phyloP scores from a whole-genome alignment of 75 land plant genomes.

The Azolla pinnata region DNA sequence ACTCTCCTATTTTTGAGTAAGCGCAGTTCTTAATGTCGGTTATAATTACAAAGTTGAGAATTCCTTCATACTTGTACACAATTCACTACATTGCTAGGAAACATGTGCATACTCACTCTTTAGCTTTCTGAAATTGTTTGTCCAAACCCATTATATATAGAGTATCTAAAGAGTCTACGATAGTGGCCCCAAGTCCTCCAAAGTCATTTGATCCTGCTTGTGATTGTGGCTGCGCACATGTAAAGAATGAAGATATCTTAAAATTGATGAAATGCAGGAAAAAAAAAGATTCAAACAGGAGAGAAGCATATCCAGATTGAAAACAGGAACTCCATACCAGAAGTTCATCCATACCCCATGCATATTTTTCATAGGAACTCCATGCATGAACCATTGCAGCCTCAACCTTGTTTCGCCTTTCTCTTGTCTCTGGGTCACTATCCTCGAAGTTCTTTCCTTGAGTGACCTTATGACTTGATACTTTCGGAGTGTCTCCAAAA shows the following conservation, averaged over 20 bases:
- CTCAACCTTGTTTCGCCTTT: slow-evolving; percentile 75
- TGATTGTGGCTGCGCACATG: slow-evolving; percentile 53
- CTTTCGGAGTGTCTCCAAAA: neutral
- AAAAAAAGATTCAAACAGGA: neutral
- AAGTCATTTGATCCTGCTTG: slow-evolving; percentile 77
- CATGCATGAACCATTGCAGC: slow-evolving; percentile 97
- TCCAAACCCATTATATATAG: slow-evolving; percentile 90
- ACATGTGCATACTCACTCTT: slow-evolving; percentile 58
- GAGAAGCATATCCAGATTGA: neutral
- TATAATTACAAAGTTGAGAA: neutral
- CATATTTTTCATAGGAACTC: slow-evolving; percentile 88
- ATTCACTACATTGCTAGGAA: slow-evolving; percentile 5
- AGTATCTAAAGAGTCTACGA: slow-evolving; percentile 89
- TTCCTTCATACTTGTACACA: neutral
- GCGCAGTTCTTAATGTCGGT: too few relatives aligned
- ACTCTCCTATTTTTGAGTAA: too few relatives aligned
- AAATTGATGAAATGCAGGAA: neutral
- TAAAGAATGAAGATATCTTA: neutral
- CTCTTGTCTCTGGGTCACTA: slow-evolving; percentile 42
- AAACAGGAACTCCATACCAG: slow-evolving; percentile 34
- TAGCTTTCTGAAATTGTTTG: slow-evolving; percentile 75
- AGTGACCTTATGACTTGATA: neutral
- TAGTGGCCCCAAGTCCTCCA: slow-evolving; percentile 97
- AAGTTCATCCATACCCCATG: slow-evolving; percentile 96
- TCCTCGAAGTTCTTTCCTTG: neutral